A percentile compares a stretch with the other conserved stretches of the same genome.
phyloP scores from a whole-genome alignment of 2,329 filamentous ascomycete genomes.

The Fusarium pseudocircinatum region DNA sequence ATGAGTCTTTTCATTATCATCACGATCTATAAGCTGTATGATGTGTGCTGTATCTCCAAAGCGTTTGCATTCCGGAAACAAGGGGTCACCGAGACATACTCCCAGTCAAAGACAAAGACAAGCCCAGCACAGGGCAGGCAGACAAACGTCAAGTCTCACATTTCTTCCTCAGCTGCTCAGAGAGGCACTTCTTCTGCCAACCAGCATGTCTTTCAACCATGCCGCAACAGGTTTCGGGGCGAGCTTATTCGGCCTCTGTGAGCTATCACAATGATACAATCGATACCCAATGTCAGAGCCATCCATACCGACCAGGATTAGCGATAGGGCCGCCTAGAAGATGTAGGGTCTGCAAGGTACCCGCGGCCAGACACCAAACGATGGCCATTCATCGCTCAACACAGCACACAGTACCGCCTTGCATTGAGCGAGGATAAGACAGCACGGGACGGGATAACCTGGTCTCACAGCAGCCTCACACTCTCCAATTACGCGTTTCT shows the following conservation, averaged over 20 bases:
- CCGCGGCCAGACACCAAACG: conserved; percentile 30
- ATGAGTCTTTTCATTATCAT: neutral
- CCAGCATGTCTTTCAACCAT: neutral
- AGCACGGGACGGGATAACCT: neutral
- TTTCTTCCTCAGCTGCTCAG: neutral
- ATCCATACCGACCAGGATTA: conserved; percentile 23
- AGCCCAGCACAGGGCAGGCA: neutral
- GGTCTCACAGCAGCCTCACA: conserved; percentile 17
- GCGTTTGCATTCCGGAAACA: conserved; percentile 27
- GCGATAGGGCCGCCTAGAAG: conserved; percentile 1
- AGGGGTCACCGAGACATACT: conserved; percentile 10
- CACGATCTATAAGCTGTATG: neutral
- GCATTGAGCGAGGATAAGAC: neutral
- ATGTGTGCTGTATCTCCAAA: conserved; percentile 7
- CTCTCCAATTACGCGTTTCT: conserved; percentile 8
- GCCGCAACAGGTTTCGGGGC: neutral
- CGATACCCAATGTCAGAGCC: conserved; percentile 6
- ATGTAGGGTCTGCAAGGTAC: conserved; percentile 41
- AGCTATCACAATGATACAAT: conserved; percentile 30
- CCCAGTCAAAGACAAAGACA: conserved; percentile 16
- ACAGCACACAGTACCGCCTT: conserved; percentile 2
- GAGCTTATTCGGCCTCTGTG: conserved; percentile 12
- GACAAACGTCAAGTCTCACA: neutral
- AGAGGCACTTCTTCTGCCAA: neutral
- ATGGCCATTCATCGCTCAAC: conserved; percentile 1